These are phyloP conservation scores for Avena insularis DNA, from an alignment of 176 grass and related monocot species.

Conservation along the genomic window DNA sequence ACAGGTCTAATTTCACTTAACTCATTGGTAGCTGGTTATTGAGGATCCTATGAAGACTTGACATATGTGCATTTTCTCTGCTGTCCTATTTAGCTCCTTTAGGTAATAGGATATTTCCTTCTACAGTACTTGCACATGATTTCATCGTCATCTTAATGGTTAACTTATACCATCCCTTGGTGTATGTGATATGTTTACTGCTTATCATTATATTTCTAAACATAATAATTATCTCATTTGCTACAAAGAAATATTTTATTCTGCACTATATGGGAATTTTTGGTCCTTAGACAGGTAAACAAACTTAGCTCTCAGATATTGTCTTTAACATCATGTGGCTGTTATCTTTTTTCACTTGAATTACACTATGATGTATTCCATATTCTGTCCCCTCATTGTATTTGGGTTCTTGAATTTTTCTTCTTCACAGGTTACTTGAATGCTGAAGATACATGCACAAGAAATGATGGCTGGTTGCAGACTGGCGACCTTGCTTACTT, in stretches of 20 bases:
- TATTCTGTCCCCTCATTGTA: not conserved
- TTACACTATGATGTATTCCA: not conserved
- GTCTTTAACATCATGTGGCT: not conserved
- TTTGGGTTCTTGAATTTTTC: not conserved
- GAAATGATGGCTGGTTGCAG: conserved; percentile 63
- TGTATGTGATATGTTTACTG: not conserved
- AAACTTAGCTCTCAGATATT: not conserved
- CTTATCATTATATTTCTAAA: not conserved
- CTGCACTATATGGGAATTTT: not conserved
- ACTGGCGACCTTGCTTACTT: conserved; percentile 90
- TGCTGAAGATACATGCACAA: conserved; percentile 42
- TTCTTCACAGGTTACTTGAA: conserved; percentile 82
- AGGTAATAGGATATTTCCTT: not conserved
- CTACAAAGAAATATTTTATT: not conserved
- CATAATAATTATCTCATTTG: not conserved
- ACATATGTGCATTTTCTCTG: not conserved
- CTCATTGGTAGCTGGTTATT: not conserved
- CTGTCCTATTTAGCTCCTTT: conserved; percentile 1
- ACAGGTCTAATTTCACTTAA: not conserved
- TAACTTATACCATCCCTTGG: not conserved
- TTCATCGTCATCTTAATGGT: not conserved
- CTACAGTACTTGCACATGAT: not conserved
- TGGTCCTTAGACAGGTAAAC: not conserved
- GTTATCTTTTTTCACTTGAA: not conserved
- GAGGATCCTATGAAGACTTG: not conserved